Evolutionary conservation across 108 stramenopile genomes (phyloP).

Genomic region (Pseudonitzschia pungens): DNA sequence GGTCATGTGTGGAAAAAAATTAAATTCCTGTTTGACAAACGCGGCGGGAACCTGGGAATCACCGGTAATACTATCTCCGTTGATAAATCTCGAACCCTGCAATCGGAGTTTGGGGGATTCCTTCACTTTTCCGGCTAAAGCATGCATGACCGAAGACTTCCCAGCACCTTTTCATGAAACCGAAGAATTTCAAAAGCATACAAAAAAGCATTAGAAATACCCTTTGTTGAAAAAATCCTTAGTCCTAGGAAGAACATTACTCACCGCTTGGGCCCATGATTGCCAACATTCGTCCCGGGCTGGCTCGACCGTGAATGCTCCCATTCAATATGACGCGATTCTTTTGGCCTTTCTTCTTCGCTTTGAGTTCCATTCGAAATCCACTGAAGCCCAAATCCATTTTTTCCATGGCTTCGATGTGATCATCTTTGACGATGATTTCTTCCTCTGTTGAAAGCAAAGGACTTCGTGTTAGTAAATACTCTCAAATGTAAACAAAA

Average conservation of each 20-base stretch:
- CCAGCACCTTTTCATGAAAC: neutral
- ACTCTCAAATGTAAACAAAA: neutral
- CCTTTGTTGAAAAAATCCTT: neutral
- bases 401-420: slow-evolving; percentile 16
- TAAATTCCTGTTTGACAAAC: slow-evolving; percentile 77
- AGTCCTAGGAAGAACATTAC: neutral
- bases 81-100: slow-evolving; percentile 66
- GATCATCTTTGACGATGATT: slow-evolving; percentile 11
- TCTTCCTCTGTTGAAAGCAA: slow-evolving; percentile 13
- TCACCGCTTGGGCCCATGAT: slow-evolving; percentile 66
- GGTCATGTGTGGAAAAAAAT: slow-evolving; percentile 88
- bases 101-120: slow-evolving; percentile 57
- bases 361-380: slow-evolving; percentile 50
- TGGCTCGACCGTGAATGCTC: slow-evolving; percentile 65
- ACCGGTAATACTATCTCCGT: slow-evolving; percentile 54
- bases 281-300: slow-evolving; percentile 75
- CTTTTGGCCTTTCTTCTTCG: slow-evolving; percentile 40
- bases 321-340: slow-evolving; percentile 74
- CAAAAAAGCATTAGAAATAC: neutral
- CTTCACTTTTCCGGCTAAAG: slow-evolving; percentile 79
- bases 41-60: slow-evolving; percentile 70
- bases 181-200: neutral
- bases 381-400: slow-evolving; percentile 71
- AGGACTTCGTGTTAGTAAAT: too few relatives aligned
- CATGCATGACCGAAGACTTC: slow-evolving; percentile 66